phyloP scores from a whole-genome alignment of 164 flowering plant genomes.

The Piper longum region DNA sequence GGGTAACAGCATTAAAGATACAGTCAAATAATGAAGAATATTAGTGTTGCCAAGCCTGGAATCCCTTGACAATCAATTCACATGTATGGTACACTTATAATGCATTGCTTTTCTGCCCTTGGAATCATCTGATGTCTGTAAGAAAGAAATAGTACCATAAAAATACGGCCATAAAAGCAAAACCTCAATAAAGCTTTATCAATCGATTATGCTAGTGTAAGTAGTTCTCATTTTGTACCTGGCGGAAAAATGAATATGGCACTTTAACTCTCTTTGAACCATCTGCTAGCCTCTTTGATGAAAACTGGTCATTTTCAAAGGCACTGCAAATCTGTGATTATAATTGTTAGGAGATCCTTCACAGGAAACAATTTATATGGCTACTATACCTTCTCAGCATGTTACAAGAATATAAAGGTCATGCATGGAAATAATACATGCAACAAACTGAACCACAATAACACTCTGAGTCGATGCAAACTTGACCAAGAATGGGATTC shows the following conservation, averaged over 20 bases:
- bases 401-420: background rate
- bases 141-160: background rate
- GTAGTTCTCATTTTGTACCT: slow-evolving; percentile 18
- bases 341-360: background rate
- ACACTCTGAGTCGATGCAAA: background rate
- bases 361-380: background rate
- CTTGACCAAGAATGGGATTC: background rate
- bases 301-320: slow-evolving; percentile 23
- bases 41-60: no score
- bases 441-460: background rate
- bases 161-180: background rate
- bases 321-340: slow-evolving; percentile 32
- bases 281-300: slow-evolving; percentile 61
- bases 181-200: no score
- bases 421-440: background rate
- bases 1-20: no score
- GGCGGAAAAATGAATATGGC: slow-evolving; percentile 34
- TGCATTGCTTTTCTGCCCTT: slow-evolving; percentile 18
- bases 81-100: slow-evolving; percentile 30
- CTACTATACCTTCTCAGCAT: no score
- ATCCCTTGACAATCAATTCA: slow-evolving; percentile 5
- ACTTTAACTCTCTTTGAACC: slow-evolving; percentile 73
- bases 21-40: no score
- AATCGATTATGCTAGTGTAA: background rate
- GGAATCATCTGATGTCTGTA: slow-evolving; percentile 28